Percentiles rank a stretch among this genome's conserved stretches.
phyloP scores from a whole-genome alignment of 2,329 filamentous ascomycete species.

The Shiraia bambusicola region DNA sequence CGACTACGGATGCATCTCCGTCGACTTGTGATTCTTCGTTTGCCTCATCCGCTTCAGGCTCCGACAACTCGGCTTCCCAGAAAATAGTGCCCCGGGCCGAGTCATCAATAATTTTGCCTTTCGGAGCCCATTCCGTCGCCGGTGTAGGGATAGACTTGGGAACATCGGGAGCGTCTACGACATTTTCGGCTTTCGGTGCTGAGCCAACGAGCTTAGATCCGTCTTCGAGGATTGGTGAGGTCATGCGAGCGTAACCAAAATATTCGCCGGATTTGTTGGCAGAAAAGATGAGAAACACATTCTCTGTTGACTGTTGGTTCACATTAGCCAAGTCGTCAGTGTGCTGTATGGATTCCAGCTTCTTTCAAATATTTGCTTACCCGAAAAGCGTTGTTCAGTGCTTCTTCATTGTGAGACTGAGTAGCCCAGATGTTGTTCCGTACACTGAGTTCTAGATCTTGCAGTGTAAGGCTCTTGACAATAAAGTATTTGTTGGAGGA shows the following conservation, averaged over 20 bases:
- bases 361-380: no score
- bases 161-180: slow-evolving; percentile 61
- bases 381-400: slow-evolving; percentile 78
- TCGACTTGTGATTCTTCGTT: slow-evolving; percentile 40
- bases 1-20: slow-evolving; percentile 41
- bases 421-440: slow-evolving; percentile 89
- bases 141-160: slow-evolving; percentile 79
- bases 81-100: slow-evolving; percentile 94
- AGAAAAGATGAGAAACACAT: slow-evolving; percentile 90
- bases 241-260: slow-evolving; percentile 92
- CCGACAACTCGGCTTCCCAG: slow-evolving; percentile 78
- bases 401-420: slow-evolving; percentile 87
- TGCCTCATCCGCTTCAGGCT: slow-evolving; percentile 54
- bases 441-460: slow-evolving; percentile 88
- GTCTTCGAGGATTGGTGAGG: slow-evolving; percentile 78
- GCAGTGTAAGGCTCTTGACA: slow-evolving; percentile 86
- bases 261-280: slow-evolving; percentile 98
- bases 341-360: no score
- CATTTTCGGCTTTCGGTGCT: slow-evolving; percentile 62
- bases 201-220: slow-evolving; percentile 50
- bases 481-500: slow-evolving; percentile 81
- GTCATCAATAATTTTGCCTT: slow-evolving; percentile 87
- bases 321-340: neutral
- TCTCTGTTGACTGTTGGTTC: slow-evolving; percentile 65
- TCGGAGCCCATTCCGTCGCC: slow-evolving; percentile 74